A percentile compares a stretch with the other conserved stretches of the same genome.
Conservation (phyloP, 768 basidiomycete genomes). For the Trametes maxima region DNA sequence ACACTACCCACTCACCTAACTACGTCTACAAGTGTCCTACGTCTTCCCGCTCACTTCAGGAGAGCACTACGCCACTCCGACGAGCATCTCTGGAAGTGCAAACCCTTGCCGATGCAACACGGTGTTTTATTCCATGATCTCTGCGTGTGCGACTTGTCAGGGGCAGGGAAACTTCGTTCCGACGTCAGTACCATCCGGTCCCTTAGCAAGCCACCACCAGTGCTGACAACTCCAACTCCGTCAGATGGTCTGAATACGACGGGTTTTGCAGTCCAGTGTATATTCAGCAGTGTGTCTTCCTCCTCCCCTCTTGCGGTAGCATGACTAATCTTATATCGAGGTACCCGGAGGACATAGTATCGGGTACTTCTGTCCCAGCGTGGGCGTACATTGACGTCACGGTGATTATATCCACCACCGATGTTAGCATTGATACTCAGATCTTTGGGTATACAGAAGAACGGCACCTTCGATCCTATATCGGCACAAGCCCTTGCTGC, state of each 20-base stretch:
- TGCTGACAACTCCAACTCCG: no score
- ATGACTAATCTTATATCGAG: background rate
- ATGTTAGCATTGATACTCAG: background rate
- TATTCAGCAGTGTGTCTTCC: background rate
- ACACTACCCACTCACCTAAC: background rate
- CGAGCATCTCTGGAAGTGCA: background rate
- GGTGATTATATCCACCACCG: background rate
- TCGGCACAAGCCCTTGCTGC: background rate
- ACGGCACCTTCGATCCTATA: slow-evolving; percentile 1
- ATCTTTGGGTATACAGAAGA: background rate
- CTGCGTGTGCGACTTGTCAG: slow-evolving; percentile 17
- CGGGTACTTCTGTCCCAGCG: slow-evolving; percentile 11
- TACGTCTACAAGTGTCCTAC: background rate
- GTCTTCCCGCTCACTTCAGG: slow-evolving; percentile 10
- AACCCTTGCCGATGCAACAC: slow-evolving; percentile 17
- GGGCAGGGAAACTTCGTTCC: background rate
- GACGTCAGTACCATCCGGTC: background rate
- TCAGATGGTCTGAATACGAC: slow-evolving; percentile 11
- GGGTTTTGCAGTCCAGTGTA: slow-evolving; percentile 7
- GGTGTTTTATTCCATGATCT: slow-evolving; percentile 17
- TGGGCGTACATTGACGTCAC: slow-evolving; percentile 22
- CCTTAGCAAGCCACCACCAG: background rate
- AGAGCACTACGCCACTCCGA: slow-evolving; percentile 15
- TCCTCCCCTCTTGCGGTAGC: background rate
- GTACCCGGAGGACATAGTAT: slow-evolving; percentile 13